Base-by-base conservation (phyloP, 169 alveolate genomes). In the Cryptosporidium ubiquitum region DNA sequence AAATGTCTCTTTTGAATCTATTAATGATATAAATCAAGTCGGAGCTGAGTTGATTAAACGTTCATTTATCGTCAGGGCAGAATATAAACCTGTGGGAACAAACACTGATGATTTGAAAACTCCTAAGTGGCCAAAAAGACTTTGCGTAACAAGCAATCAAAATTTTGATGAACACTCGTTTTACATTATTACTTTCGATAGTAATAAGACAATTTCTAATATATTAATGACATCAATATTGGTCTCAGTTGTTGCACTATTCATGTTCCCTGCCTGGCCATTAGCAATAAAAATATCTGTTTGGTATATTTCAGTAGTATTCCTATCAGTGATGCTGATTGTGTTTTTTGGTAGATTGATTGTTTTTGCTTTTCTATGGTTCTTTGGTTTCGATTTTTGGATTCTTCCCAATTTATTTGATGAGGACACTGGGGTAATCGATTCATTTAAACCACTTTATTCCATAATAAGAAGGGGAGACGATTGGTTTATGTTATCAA, bases 261-360 rank as follows among this genome's bases (percentile, higher is more conserved):
- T 96, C 84, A 94, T 94, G 97, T 94, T 94, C 92, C 96, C 94
- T 44, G 96, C 95, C 4, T 94, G 97, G 97, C 97, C 97, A 5
- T 73, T 94, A 73, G 93, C 92, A 35, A 74, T 94, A 74, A 94
- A 94, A 91, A 85, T 94, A 69, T 93, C 96, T 6, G 86, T 94
- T 69, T 94, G 97, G 97, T 94, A 94, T 74, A 66, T 92, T 23
- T 94, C 97, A 2, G 97, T 94, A 12, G 96, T 85, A 16, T 92
- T 94, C 29, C 79, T 94, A 49, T 49, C 96, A 44, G 49, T 93
- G 23, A 74, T 94, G 95, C 92, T 93, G 40, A 69, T 91, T 49
- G 73, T 94, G 29, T 85, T 94, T 74, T 64, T 94, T 39, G 85
- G 92, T 31, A 91, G 97, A 70, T 91, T 94, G 71, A 33, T 93